These are phyloP conservation scores for Puccinia hordei DNA, from an alignment of 1,284 basidiomycete species.

Conservation along the genomic window DNA sequence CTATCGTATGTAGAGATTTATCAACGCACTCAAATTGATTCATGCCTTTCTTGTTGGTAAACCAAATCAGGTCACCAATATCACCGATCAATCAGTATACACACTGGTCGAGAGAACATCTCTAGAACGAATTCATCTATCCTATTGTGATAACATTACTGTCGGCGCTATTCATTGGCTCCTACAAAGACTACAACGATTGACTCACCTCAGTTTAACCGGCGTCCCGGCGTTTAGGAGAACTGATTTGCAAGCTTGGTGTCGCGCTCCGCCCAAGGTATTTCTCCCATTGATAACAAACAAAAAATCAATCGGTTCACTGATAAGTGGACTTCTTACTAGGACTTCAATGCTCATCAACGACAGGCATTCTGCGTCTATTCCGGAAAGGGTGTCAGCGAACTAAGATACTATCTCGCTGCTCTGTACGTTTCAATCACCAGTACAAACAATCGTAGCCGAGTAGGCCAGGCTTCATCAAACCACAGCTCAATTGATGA, in stretches of 20 bases:
- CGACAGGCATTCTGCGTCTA: slow-evolving; percentile 95
- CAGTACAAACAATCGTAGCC: background rate
- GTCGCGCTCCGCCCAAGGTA: slow-evolving; percentile 81
- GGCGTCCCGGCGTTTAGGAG: slow-evolving; percentile 90
- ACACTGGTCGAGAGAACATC: slow-evolving; percentile 72
- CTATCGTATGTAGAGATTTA: too few species aligned
- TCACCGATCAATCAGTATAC: slow-evolving; percentile 91
- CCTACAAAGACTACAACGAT: slow-evolving; percentile 78
- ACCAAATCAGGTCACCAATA: slow-evolving; percentile 71
- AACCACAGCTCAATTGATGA: slow-evolving; percentile 14
- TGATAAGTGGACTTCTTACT: background rate
- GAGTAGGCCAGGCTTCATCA: slow-evolving; percentile 9
- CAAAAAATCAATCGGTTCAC: background rate
- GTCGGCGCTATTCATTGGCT: slow-evolving; percentile 89
- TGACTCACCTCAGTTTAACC: slow-evolving; percentile 93
- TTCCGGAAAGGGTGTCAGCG: slow-evolving; percentile 83
- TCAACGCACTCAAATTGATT: slow-evolving; percentile 7
- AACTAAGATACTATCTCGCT: slow-evolving; percentile 74
- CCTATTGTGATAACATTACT: slow-evolving; percentile 93
- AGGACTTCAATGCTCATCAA: slow-evolving; percentile 92
- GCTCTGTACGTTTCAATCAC: slow-evolving; percentile 45
- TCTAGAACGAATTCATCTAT: slow-evolving; percentile 92
- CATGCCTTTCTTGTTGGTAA: background rate
- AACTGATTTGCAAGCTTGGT: slow-evolving; percentile 83
- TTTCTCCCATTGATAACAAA: slow-evolving; percentile 7